Conservation (phyloP, 2,329 filamentous ascomycete genomes). For the Apiospora aurea region DNA sequence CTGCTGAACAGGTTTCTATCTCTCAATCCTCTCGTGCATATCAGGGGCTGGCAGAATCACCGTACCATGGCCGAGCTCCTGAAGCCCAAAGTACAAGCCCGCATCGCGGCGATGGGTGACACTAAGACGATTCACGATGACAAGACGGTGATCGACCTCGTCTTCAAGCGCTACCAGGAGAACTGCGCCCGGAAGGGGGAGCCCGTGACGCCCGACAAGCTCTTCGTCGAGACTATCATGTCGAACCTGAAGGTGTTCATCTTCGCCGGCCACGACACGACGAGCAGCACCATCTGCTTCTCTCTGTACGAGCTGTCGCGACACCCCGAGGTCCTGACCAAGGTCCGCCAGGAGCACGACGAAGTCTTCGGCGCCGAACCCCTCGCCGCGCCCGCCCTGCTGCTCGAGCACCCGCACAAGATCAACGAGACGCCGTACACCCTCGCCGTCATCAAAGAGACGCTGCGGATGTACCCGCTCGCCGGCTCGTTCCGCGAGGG, state of each 20-base stretch:
- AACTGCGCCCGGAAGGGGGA: neutral
- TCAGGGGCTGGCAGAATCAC: neutral
- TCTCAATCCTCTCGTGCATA: neutral
- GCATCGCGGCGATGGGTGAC: constrained; percentile 34
- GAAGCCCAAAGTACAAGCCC: neutral
- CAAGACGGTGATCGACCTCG: neutral
- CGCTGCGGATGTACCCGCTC: constrained; percentile 59
- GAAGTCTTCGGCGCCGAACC: constrained; percentile 53
- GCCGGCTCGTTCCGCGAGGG: constrained; percentile 49
- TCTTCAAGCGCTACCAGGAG: constrained; percentile 20
- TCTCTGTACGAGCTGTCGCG: constrained; percentile 30
- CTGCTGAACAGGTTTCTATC: neutral
- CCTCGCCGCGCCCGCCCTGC: constrained; percentile 42
- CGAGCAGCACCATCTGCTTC: constrained; percentile 34
- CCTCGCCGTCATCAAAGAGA: constrained; percentile 59
- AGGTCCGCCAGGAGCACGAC: constrained; percentile 37
- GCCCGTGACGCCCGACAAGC: neutral
- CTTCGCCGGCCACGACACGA: constrained; percentile 40
- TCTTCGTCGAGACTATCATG: constrained; percentile 30
- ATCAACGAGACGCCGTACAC: constrained; percentile 60
- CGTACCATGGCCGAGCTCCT: neutral
- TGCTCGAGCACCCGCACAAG: constrained; percentile 50
- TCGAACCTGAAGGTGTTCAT: constrained; percentile 36
- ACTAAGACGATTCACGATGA: constrained; percentile 18
- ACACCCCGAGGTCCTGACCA: constrained; percentile 30